Percentiles rank a stretch among this genome's conserved stretches.
Conservation (phyloP, 2,329 filamentous ascomycete species). For the Epichloe elymi region DNA sequence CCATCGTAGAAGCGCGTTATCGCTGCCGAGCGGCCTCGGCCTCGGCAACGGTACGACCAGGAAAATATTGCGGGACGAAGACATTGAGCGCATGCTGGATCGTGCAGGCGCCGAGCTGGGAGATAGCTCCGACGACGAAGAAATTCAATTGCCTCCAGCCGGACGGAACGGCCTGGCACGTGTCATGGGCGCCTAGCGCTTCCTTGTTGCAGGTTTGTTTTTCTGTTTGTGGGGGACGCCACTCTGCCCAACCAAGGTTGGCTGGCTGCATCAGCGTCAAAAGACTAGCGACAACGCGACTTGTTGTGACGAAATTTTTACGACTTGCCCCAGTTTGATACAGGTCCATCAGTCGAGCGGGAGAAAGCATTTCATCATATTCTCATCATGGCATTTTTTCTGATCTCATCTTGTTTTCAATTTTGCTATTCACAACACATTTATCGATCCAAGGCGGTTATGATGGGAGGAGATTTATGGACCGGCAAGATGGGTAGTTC, state of each 20-base stretch:
- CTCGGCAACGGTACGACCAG: slow-evolving; percentile 23
- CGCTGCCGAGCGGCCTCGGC: slow-evolving; percentile 36
- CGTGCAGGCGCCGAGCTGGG: slow-evolving; percentile 32
- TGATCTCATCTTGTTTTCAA: no score
- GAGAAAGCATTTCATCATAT: no score
- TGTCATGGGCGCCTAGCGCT: slow-evolving; percentile 15
- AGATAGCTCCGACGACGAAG: slow-evolving; percentile 45
- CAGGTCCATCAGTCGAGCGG: no score
- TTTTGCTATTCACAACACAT: no score
- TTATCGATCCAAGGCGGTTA: no score
- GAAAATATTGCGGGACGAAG: slow-evolving; percentile 35
- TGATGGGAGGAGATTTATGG: no score
- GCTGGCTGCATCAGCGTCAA: neutral
- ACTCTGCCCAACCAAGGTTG: no score
- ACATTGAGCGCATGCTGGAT: slow-evolving; percentile 47
- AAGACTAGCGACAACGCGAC: neutral
- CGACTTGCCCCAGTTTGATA: no score
- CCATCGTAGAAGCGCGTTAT: slow-evolving; percentile 28
- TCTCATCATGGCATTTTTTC: no score
- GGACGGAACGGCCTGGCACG: slow-evolving; percentile 16
- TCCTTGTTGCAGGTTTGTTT: neutral
- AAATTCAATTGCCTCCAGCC: slow-evolving; percentile 35
- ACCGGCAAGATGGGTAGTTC: no score
- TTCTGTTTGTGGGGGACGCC: neutral
- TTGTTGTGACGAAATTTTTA: no score